phyloP scores from a whole-genome alignment of 306 rosid genomes.

The Sicyos edulis region DNA sequence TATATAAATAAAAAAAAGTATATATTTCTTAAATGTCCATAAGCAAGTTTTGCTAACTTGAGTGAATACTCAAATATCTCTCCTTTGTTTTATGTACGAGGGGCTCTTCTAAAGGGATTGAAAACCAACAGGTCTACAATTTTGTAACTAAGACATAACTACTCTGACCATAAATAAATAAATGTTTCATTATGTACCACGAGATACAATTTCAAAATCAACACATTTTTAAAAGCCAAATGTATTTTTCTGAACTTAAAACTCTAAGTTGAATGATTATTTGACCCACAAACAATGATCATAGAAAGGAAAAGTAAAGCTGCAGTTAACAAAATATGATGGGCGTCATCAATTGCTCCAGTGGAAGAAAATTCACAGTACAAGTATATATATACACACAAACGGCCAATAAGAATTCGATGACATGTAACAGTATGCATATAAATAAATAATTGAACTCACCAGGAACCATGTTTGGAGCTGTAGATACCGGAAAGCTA shows the following conservation, averaged over 20 bases:
- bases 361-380: background rate
- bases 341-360: background rate
- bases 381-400: background rate
- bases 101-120: background rate
- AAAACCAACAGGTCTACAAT: background rate
- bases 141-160: background rate
- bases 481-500: background rate
- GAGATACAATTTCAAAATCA: background rate
- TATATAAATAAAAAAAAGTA: background rate
- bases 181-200: too few species aligned
- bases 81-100: background rate
- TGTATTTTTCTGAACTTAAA: background rate
- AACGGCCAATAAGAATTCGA: background rate
- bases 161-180: too few species aligned
- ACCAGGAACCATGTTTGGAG: conserved; percentile 6
- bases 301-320: background rate
- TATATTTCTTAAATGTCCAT: background rate
- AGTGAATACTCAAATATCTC: background rate
- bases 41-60: background rate
- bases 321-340: background rate
- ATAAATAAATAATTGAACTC: conserved; percentile 7
- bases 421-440: conserved; percentile 1
- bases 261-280: background rate
- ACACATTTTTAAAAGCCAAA: background rate
- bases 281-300: background rate